Base-by-base conservation (phyloP, 148 eudicot species). In the Pharnaceum exiguum region DNA sequence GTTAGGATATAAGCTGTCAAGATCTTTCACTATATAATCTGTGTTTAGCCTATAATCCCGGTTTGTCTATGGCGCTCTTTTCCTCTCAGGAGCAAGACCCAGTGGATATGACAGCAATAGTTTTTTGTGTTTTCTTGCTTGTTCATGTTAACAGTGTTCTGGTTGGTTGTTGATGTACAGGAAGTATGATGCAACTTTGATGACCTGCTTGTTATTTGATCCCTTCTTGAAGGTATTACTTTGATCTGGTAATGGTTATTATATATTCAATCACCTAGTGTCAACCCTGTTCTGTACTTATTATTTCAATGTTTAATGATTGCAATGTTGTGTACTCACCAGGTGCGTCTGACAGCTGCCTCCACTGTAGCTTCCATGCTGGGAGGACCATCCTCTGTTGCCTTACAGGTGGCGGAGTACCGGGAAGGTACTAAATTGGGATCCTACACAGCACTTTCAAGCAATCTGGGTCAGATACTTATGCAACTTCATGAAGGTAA, bases 401-500 rank as follows among this genome's bases (percentile, higher is more conserved):
- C 85, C 51, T 80, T 94, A 56, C 95, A 89, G 83, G 88, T 94
- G 39, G 99, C 99, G 51, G 96, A 94, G 67, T 84, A 72, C 59
- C 83, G 66, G 75, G 96, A 87, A 62, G 75, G 85, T 31, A 63
- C 75, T 55, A 86, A 80, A 68, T 75, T 74, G 57, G 96, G 95
- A 51, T 89, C 99, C 19, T 94, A 79, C 72, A 83, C 75, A 51
- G 67, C 99, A 39, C 90, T 94, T 67, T 94, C 99, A 43, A 89
- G 91, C 66, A 82, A 85, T 57, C 87, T 94, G 69, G 99, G 99
- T 68, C 95, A 94, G 70, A 94, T 94, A 52, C 85, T 94, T 59
- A 75, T 89, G 96, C 93, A 94, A 68, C 87, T 94, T 43, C 99
- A 94, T 72, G 68, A 85, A 25, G 99, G 99, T 88, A 78, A 37